Evolutionary conservation across 2,329 filamentous ascomycete genomes (phyloP), one percentile per base, ranked within the genome.

Genomic region (Cordyceps sp.): DNA sequence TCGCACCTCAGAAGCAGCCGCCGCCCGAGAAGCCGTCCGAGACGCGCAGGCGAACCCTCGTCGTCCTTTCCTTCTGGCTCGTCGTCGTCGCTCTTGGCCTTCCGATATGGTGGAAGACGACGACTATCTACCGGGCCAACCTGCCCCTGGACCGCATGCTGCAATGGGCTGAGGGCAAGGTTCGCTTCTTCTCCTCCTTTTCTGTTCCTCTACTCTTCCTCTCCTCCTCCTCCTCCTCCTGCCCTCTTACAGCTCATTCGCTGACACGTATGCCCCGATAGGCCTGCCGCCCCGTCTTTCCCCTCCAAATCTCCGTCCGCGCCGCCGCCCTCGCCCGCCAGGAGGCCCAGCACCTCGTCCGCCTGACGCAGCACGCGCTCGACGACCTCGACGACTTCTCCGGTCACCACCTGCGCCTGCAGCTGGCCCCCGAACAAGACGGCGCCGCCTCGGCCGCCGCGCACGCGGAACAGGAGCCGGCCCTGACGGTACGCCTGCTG

Each of bases 81-180:
- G 73, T 96, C 24, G 82, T 93, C 6, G 51, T 93, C 6, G 68
- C 78, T 20, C 58, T 98, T 6, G 90, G 90, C 3, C 54, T 98
- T 41, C 90, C 90, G 35, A 78, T 93, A 69, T 98, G 90, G 90
- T 92, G 84, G 75, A 76, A 75, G 53, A 96, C 90, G 1, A 98
- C 90, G 4, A 79, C 81, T 1, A 93, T 96, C 34, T 86, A 93
- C 53, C 73, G 90, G 34, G 86, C 88, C 10, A 68, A 75, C 28
- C 60, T 98, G 43, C 90, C 90, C 5, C 55, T 94, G 42, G 69
- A 79, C 48, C 69, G 76, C 33, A 98, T 98, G 90, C 31, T 39
- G 18, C 18, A 33, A 14, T 33, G 26, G 29, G 31, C 26, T 13
- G 32, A 37, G 10, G 20, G 17, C 19, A 36, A 31, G 32, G 28